Evolutionary conservation across 108 stramenopile genomes (phyloP), one percentile per base, ranked within the genome.

Genomic region (Cyclotella distinguenda): DNA sequence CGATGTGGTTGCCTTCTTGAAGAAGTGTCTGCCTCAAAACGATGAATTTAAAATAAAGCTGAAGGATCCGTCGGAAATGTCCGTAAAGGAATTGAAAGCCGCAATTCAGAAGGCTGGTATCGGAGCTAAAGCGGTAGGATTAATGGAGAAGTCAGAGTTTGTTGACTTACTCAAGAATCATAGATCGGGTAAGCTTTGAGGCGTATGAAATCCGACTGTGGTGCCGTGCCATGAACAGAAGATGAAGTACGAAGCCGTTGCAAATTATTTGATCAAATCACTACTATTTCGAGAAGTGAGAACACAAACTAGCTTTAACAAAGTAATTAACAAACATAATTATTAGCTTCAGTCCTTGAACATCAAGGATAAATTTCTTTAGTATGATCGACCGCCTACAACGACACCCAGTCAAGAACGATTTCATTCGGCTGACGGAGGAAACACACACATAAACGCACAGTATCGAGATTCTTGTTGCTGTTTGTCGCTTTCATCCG

Each of bases 111-210:
- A 87, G 68, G 94, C 90, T 16, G 91, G 94, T 5, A 70, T 90
- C 55, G 74, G 78, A 1, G 66, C 40, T 39, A 67, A 93, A 77
- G 84, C 93, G 18, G 74, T 94, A 32, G 90, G 97, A 32, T 64
- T 98, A n/a, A 85, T 89, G 89, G 90, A 98, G 73, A 91, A 98
- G 78, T 50, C 73, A 40, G 86, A 98, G 71, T 86, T 95, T 78
- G 68, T 95, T 70, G 85, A 93, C 34, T 63, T 96, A 27, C 43
- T 95, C 23, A 59, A 85, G 42, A 71, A 91, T 66, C 81, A 95
- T 84, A 78, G 92, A 21, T 70, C 63, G 19, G 84, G 84, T 16
- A 79, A 74, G 55, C 50, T 69, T 51, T 68, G 55, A 42, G 8
- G 3, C 6, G 22, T 30, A n/a, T n/a, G n/a, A n/a, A n/a, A n/a